These are phyloP conservation scores for Tubosaeta sp. DNA, from an alignment of 768 basidiomycete genomes.

Conservation along the genomic window DNA sequence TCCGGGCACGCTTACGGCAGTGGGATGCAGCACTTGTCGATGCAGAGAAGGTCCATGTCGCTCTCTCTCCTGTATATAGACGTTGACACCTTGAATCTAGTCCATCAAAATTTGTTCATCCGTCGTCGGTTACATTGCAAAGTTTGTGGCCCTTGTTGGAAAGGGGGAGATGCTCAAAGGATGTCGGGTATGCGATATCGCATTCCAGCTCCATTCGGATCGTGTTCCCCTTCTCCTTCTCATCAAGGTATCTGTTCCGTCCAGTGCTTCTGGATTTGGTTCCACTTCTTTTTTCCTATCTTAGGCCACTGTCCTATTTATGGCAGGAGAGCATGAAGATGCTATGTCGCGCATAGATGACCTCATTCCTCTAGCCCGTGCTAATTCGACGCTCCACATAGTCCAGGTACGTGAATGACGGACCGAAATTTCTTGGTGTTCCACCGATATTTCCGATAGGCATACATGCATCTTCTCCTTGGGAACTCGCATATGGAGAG, in stretches of 20 bases:
- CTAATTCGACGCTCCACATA: background rate
- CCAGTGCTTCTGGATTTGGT: background rate
- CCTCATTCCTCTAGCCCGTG: background rate
- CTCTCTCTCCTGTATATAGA: background rate
- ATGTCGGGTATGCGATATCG: no score
- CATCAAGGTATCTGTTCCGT: background rate
- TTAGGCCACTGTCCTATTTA: conserved; percentile 3
- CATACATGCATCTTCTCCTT: background rate
- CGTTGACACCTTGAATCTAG: background rate
- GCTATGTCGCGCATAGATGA: conserved; percentile 3
- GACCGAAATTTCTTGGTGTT: background rate
- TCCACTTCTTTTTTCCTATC: background rate
- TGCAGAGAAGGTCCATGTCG: no score
- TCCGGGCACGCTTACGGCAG: background rate
- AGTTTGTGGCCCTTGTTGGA: no score
- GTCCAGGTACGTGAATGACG: background rate
- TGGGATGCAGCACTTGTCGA: background rate
- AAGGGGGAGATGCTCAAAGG: no score
- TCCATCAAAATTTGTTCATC: background rate
- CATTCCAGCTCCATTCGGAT: no score
- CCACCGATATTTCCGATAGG: background rate
- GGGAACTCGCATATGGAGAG: no score
- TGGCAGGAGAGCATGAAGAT: no score
- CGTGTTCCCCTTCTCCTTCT: no score
- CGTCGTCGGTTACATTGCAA: no score